Base-by-base conservation (phyloP, 768 basidiomycete genomes). In the Hygrocybe punicea region DNA sequence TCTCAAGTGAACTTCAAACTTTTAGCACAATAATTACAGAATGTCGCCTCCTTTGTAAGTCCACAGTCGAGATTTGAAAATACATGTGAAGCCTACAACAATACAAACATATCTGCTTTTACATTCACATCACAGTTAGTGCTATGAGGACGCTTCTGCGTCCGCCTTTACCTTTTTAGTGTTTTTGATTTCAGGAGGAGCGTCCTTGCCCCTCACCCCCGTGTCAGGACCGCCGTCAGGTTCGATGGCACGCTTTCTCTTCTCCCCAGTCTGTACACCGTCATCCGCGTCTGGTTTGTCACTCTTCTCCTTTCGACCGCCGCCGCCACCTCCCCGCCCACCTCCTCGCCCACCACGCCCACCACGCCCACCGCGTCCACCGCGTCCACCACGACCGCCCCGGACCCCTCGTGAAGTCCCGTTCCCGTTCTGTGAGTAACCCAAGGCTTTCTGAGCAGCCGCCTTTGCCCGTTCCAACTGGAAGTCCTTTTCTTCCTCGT, bases 171-270 rank as follows among this genome's bases (percentile, higher is more conserved):
- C 69, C 66, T 79, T 81, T 64, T 82, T 82, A 36, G 71, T 69
- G 48, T 70, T 69, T 56, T 75, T 73, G 53, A 80, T 61, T 2
- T 66, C 60, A 39, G 81, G 82, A 10, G 89, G 89, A 3, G 84
- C 85, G 33, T 72, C 76, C 7, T 73, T 77, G 1, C 89, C 89
- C 21, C 89, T 80, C 10, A 84, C 69, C 9, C 89, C 89, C 24
- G 79, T 76, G 62, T 86, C 82, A 2, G 84, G 82, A 0, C 86
- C 89, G 61, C 89, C 89, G 63, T 91, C 89, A 1, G 88, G 89
- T 65, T 91, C 89, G 0, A 88, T 76, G 1, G 79, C 84, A 37
- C 87, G 81, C 68, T 91, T 92, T 58, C 89, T 76, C 75, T 92
- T 92, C 61, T 87, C 87, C 25, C 87, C 88, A 1, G 74, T 68